phyloP scores from a whole-genome alignment of 768 basidiomycete species.

The Hypsizygus marmoreus region DNA sequence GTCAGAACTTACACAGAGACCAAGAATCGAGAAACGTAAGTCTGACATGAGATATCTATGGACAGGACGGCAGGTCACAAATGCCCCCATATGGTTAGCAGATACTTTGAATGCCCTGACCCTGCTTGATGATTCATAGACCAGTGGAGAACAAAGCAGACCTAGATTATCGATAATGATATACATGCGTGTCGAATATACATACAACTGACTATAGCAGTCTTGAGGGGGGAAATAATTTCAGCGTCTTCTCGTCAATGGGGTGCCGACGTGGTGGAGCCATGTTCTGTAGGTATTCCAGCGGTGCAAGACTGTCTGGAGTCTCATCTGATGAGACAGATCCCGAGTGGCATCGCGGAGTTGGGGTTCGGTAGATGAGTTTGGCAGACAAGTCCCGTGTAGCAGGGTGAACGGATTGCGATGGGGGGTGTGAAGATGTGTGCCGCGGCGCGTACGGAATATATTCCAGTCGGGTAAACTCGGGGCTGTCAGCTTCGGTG shows the following conservation, averaged over 20 bases:
- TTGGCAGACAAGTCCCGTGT: conserved; percentile 4
- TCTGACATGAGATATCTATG: background rate
- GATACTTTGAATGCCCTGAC: too few relatives aligned
- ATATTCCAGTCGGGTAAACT: conserved; percentile 46
- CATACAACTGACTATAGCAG: conserved; percentile 17
- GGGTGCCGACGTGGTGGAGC: conserved; percentile 69
- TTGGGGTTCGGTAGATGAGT: conserved; percentile 7
- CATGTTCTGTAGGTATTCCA: conserved; percentile 67
- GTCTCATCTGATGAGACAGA: conserved; percentile 33
- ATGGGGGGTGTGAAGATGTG: conserved; percentile 19
- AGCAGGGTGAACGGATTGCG: conserved; percentile 16
- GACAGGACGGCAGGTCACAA: background rate
- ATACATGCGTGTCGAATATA: too few relatives aligned
- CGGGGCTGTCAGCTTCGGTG: conserved; percentile 37
- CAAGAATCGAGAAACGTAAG: too few relatives aligned
- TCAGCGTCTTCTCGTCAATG: conserved; percentile 53
- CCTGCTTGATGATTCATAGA: too few relatives aligned
- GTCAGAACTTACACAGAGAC: too few relatives aligned
- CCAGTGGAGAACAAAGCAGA: too few relatives aligned
- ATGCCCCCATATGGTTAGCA: background rate
- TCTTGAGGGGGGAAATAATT: conserved; percentile 35
- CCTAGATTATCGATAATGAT: too few relatives aligned
- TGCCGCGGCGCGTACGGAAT: conserved; percentile 40
- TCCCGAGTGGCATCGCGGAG: conserved; percentile 26
- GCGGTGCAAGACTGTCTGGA: conserved; percentile 53